phyloP scores from a whole-genome alignment of 495 filamentous ascomycete genomes.

The Xylaria nigripes region DNA sequence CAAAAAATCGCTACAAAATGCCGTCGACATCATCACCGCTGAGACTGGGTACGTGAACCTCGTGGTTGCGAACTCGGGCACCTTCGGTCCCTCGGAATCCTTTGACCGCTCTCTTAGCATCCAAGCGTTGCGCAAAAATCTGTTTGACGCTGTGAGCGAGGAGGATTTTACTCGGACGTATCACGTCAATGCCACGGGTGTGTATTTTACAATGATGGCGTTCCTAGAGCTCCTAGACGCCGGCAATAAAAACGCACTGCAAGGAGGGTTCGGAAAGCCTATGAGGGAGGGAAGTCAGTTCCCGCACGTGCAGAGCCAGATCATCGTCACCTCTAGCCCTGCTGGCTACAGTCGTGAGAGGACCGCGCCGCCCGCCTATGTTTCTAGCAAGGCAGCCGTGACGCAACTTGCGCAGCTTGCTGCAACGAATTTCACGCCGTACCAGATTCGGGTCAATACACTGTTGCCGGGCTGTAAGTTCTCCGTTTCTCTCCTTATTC shows the following conservation, averaged over 20 bases:
- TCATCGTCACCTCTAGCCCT: constrained; percentile 47
- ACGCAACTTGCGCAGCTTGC: constrained; percentile 48
- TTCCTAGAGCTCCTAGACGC: constrained; percentile 52
- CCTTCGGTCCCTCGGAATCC: constrained; percentile 34
- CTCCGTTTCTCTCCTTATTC: neutral
- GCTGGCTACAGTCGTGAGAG: constrained; percentile 42
- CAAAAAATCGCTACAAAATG: constrained; percentile 42
- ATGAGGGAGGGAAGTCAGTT: constrained; percentile 15
- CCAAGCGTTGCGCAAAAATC: constrained; percentile 35
- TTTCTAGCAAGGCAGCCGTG: constrained; percentile 44
- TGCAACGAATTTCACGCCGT: constrained; percentile 37
- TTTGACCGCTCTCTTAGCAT: constrained; percentile 35
- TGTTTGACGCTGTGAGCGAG: constrained; percentile 37
- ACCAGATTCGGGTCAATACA: constrained; percentile 48
- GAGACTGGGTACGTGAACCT: constrained; percentile 50
- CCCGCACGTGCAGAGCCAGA: constrained; percentile 43
- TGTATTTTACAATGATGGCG: constrained; percentile 46
- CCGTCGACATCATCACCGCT: constrained; percentile 38
- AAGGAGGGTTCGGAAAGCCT: constrained; percentile 26
- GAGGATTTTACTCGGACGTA: constrained; percentile 42
- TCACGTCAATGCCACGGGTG: constrained; percentile 44
- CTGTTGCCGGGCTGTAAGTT: constrained; percentile 49
- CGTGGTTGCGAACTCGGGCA: constrained; percentile 51
- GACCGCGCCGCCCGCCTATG: constrained; percentile 42
- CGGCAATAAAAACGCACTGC: constrained; percentile 47